Evolutionary conservation across 495 filamentous ascomycete genomes (phyloP).

Genomic region (Neurospora sp.): DNA sequence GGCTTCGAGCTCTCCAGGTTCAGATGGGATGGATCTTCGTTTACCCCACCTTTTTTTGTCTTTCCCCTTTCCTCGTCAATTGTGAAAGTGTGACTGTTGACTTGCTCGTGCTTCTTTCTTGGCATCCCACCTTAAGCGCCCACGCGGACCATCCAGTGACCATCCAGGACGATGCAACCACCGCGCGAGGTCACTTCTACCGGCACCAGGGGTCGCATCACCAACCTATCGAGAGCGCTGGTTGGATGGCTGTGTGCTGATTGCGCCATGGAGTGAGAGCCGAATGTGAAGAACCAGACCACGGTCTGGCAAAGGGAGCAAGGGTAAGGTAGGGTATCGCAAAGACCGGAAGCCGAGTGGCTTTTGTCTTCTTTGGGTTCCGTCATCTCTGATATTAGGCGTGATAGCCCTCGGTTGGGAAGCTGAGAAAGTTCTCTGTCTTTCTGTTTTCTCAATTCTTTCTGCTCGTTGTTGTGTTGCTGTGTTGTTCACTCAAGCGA

Average conservation of each 20-base stretch:
- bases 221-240: conserved; percentile 3
- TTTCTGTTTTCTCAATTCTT: not conserved
- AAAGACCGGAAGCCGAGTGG: conserved; percentile 6
- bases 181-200: not conserved
- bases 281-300: not conserved
- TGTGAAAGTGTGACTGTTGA: not conserved
- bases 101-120: not conserved
- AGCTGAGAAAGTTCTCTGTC: not conserved
- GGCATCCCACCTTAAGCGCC: conserved; percentile 22
- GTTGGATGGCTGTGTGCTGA: conserved; percentile 8
- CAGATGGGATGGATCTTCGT: not conserved
- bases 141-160: conserved; percentile 4
- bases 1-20: conserved; percentile 3
- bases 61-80: not conserved
- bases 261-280: not conserved
- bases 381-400: not conserved
- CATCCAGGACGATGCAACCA: not conserved
- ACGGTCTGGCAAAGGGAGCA: not conserved
- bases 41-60: not conserved
- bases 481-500: not conserved
- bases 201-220: conserved; percentile 7
- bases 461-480: not conserved
- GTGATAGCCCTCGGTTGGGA: not conserved
- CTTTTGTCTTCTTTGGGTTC: not conserved
- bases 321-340: conserved; percentile 4